A percentile compares a stretch with the other conserved stretches of the same genome.
phyloP scores from a whole-genome alignment of 2,329 filamentous ascomycete genomes.

The Ceratocystis destructans region DNA sequence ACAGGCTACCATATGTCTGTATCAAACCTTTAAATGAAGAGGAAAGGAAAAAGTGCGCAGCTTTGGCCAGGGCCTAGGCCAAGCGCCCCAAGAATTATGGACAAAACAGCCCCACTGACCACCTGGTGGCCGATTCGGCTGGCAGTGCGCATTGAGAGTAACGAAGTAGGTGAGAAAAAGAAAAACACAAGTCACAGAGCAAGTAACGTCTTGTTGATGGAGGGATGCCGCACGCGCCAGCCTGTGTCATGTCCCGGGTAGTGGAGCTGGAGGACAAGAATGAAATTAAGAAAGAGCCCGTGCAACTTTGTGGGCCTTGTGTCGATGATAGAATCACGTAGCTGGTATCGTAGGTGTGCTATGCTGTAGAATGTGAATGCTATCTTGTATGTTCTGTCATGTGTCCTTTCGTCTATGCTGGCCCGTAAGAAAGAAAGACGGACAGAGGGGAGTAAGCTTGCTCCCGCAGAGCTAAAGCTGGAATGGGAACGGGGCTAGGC shows the following conservation, averaged over 20 bases:
- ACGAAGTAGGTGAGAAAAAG: neutral
- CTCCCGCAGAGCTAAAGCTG: neutral
- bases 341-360: neutral
- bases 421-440: neutral
- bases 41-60: conserved; percentile 6
- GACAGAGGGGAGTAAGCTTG: neutral
- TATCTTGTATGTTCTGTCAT: neutral
- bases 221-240: neutral
- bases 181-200: neutral
- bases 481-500: neutral
- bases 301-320: neutral
- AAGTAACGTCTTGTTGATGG: neutral
- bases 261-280: neutral
- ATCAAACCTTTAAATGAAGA: conserved; percentile 9
- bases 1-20: neutral
- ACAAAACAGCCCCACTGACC: neutral
- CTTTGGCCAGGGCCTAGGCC: neutral
- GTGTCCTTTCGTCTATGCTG: neutral
- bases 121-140: neutral
- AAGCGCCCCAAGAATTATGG: neutral
- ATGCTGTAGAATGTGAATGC: neutral
- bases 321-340: neutral
- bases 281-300: conserved; percentile 4
- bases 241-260: neutral
- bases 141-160: conserved; percentile 3